Base-by-base conservation (phyloP, 495 filamentous ascomycete species). In the Aspergillus leporis region DNA sequence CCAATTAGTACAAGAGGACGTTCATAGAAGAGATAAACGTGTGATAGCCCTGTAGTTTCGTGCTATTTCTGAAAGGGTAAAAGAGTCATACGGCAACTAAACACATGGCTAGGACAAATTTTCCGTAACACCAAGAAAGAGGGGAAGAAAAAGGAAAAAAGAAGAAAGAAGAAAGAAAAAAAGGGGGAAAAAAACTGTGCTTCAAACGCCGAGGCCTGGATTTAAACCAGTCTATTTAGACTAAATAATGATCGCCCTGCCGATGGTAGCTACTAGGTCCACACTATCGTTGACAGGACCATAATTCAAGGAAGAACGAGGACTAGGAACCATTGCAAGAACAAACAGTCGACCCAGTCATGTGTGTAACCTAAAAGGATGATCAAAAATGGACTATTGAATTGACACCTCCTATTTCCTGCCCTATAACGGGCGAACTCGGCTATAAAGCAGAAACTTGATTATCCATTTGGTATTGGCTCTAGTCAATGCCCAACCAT, bases 31-130 rank as follows among this genome's bases (percentile, higher is more conserved):
- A 36, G 32, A 36, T 36, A 6, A 28, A 28, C 25, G 25, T 28
- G 25, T 6, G 25, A 28, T 28, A 28, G 25, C 25, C 25, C 25
- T 28, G n/a, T n/a, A 28, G 25, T 28, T n/a, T 6, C 25, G 25
- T 28, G 25, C 25, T 36, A 9, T 36, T 10, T 14, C 10, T 1
- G 32, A 4, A 36, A 5, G 13, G 13, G 32, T 14, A 36, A 10
- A 36, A 36, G 3, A 36, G 8, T 14, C 13, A 36, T 36, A 4
- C 9, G 34, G 9, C 34, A 32, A 9, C 38, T 14, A 41, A 41
- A n/a, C 38, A 41, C 38, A 41, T 41, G 38, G 38, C 16, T 41
- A 41, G 38, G 38, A 41, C 16, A 41, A 41, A n/a, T 41, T 41
- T 41, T 41, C 38, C 38, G 34, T 14, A 8, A 36, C 8, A 36